Evolutionary conservation across 2,329 filamentous ascomycete species (phyloP), one percentile per base, ranked within the genome.

Genomic region (Botrytis porri): DNA sequence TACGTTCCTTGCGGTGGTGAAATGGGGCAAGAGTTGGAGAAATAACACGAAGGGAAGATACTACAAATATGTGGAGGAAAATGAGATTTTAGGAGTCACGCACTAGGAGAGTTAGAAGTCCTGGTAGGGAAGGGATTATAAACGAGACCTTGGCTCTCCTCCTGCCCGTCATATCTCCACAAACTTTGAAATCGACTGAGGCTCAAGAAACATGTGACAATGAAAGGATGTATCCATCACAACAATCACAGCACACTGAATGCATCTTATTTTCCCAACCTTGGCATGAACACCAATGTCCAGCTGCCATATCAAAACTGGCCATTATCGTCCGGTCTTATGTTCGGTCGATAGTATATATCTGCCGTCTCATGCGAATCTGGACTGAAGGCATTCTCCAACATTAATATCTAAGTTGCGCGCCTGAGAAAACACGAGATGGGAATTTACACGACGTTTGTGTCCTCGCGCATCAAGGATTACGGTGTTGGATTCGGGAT

Each of bases 1-100:
- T 43, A 82, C 82, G 22, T 82, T 84, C 76, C 79, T 87, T 18
- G 63, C 83, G 1, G 83, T 88, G 76, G 83, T 88, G 18, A 85
- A 82, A 75, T 88, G 81, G 73, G 87, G 87, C 3, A 86, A 85
- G 74, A 74, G 74, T 12, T 78, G 85, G 77, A 81, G 83, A 72
- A 81, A 81, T 69, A 81, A 74, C 75, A 83, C 80, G 22, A 82
- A 82, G 12, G 75, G 62, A 37, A 79, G 81, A 70, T 85, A 84
- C 75, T 81, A 79, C 74, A 79, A 79, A 48, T 83, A 82, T 75
- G 82, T 84, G 3, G 80, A 80, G 65, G 75, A 78, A 69, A 74
- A 69, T 60, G 70, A 75, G 61, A 57, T 32, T 29, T 67, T 77
- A 45, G 76, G 77, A 0, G 60, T 75, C 18, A 72, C 63, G 22